A percentile compares a stretch with the other conserved stretches of the same genome.
Evolutionary conservation across 2,329 filamentous ascomycete species (phyloP).

Genomic region (Herpotrichia juniperi): DNA sequence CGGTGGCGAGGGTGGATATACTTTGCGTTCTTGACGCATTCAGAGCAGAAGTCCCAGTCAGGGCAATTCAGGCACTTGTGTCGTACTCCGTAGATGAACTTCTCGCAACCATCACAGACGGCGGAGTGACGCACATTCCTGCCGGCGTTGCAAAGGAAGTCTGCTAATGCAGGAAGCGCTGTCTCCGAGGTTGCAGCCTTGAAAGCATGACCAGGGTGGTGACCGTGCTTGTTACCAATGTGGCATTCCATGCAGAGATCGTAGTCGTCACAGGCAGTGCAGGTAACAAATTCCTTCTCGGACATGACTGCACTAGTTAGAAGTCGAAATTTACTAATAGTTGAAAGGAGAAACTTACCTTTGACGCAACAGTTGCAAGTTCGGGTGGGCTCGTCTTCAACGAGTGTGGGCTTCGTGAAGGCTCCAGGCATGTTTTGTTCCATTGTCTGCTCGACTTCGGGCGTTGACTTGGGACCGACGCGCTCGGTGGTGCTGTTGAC

Average conservation of each 20-base stretch:
- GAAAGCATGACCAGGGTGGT: conserved; percentile 88
- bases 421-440: conserved; percentile 46
- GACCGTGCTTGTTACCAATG: conserved; percentile 76
- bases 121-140: conserved; percentile 84
- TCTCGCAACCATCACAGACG: conserved; percentile 93
- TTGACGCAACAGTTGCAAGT: conserved; percentile 76
- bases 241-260: conserved; percentile 91
- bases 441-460: conserved; percentile 44
- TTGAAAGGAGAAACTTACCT: conserved; percentile 49
- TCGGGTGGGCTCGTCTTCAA: conserved; percentile 55
- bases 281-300: conserved; percentile 84
- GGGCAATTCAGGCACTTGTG: conserved; percentile 98
- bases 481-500: conserved; percentile 86
- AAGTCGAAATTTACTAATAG: not conserved
- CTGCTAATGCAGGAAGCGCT: conserved; percentile 62
- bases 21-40: conserved; percentile 71
- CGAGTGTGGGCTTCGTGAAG: conserved; percentile 48
- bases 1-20: conserved; percentile 81
- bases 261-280: conserved; percentile 83
- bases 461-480: conserved; percentile 68
- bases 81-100: conserved; percentile 83
- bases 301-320: conserved; percentile 62
- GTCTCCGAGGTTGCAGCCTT: conserved; percentile 69
- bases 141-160: conserved; percentile 75
- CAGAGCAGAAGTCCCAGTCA: conserved; percentile 93